phyloP scores from a whole-genome alignment of 2,329 filamentous ascomycete genomes.

The Trichophyton schoenleinii region DNA sequence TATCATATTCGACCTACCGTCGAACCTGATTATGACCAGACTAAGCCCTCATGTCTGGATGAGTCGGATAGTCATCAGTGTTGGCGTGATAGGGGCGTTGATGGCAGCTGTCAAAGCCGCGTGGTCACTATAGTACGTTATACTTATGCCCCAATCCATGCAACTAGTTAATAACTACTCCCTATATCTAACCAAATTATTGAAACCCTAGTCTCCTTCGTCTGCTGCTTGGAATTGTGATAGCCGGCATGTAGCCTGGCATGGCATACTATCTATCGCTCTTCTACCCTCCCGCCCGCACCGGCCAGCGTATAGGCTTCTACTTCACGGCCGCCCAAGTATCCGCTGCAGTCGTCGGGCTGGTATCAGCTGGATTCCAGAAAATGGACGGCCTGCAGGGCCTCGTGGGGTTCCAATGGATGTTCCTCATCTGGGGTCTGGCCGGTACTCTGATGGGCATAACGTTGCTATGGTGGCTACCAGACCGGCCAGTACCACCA shows the following conservation, averaged over 20 bases:
- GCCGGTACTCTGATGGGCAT: slow-evolving; percentile 61
- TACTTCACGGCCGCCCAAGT: slow-evolving; percentile 86
- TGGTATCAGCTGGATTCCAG: slow-evolving; percentile 85
- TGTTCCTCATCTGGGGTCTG: slow-evolving; percentile 81
- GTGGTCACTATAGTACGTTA: slow-evolving; percentile 64
- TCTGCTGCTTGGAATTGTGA: slow-evolving; percentile 72
- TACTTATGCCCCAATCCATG: neutral
- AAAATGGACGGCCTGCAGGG: slow-evolving; percentile 70
- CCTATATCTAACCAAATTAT: neutral
- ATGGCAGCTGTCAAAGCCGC: slow-evolving; percentile 69
- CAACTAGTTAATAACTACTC: neutral
- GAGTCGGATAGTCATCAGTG: slow-evolving; percentile 77
- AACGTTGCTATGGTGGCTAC: slow-evolving; percentile 74
- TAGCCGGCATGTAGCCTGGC: slow-evolving; percentile 88
- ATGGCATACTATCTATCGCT: slow-evolving; percentile 88
- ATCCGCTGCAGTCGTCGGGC: slow-evolving; percentile 74
- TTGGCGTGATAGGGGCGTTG: slow-evolving; percentile 70
- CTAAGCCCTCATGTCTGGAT: slow-evolving; percentile 83
- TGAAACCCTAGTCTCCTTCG: slow-evolving; percentile 49
- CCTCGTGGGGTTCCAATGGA: slow-evolving; percentile 54
- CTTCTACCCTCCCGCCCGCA: slow-evolving; percentile 79
- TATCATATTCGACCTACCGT: slow-evolving; percentile 77
- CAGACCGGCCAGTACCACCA: slow-evolving; percentile 58
- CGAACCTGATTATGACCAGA: slow-evolving; percentile 76
- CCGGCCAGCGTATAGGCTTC: slow-evolving; percentile 74